These are phyloP conservation scores for Lentinula raphanica DNA, from an alignment of 768 basidiomycete species.

Conservation along the genomic window DNA sequence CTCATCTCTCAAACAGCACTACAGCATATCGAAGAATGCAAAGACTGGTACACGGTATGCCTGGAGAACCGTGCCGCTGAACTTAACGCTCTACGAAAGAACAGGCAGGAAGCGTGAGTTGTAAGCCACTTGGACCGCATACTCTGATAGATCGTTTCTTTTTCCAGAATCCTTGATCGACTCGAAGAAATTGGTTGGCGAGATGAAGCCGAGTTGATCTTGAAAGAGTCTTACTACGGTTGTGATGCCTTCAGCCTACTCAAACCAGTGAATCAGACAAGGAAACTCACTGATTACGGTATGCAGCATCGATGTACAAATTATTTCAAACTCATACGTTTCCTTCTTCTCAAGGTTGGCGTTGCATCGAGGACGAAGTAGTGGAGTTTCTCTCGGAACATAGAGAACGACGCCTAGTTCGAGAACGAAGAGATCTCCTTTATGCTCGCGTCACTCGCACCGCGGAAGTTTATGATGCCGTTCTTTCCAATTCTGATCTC, in stretches of 20 bases:
- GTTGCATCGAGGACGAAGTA: neutral
- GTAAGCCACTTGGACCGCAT: no score
- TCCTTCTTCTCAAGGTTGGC: neutral
- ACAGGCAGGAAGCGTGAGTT: neutral
- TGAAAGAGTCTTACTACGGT: neutral
- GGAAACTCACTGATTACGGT: conserved; percentile 3
- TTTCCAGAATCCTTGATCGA: neutral
- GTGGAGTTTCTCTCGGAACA: neutral
- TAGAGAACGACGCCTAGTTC: neutral
- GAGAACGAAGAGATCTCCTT: neutral
- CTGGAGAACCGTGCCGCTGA: neutral
- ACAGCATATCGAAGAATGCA: neutral
- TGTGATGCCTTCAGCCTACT: neutral
- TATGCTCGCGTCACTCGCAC: neutral
- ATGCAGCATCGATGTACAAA: neutral
- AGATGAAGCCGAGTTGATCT: neutral
- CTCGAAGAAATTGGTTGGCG: conserved; percentile 2
- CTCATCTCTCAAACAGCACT: neutral
- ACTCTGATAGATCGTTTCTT: neutral
- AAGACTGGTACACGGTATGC: neutral
- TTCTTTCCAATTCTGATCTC: neutral
- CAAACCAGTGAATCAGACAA: conserved; percentile 2
- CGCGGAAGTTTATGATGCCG: neutral
- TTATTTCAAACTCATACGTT: neutral
- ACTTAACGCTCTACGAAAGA: neutral